Evolutionary conservation across 305 asterid genomes (phyloP), one percentile per base, ranked within the genome.

Genomic region (Fraxinus nigra): DNA sequence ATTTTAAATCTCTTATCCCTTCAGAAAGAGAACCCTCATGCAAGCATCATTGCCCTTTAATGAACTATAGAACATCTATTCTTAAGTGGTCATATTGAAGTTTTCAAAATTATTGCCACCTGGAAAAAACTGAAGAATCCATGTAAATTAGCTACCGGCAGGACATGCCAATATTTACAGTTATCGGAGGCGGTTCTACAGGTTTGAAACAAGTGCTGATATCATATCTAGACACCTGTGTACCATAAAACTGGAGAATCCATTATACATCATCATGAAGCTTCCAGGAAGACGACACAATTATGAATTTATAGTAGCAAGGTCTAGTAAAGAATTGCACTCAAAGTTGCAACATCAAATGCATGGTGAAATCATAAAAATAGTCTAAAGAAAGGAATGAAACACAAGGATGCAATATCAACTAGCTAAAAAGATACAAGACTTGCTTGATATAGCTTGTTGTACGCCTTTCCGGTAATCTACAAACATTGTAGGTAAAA

Each of bases 371-470:
- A 20, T 43, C 48, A 65, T 22, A 34, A 69, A 75, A 67, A 40
- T 14, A 73, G 72, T 24, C 33, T 26, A 72, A 56, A 61, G 43
- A 65, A 83, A 79, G 77, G 59, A 78, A 82, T 82, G 77, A 74
- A 84, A 79, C 70, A 72, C 61, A 26, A 83, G 80, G 18, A 76
- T 22, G 76, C 56, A 72, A 73, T 54, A 74, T 72, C 73, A 80
- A 86, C 75, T 20, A 63, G 80, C 74, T 72, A 67, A 84, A 84
- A 82, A 78, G 63, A 26, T 16, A 84, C 82, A 76, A 79, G 90
- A 89, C 98, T 93, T 93, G 86, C 99, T 97, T 92, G 99, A 95
- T 91, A 97, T 97, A 80, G 99, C 97, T 90, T 93, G 98, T 77
- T 97, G 99, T 72, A 97, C 99, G 38, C 96, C 92, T 92, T 97